A percentile compares a stretch with the other conserved stretches of the same genome.
Evolutionary conservation across 1,284 basidiomycete genomes (phyloP).

Genomic region (Entoloma clypeatum): DNA sequence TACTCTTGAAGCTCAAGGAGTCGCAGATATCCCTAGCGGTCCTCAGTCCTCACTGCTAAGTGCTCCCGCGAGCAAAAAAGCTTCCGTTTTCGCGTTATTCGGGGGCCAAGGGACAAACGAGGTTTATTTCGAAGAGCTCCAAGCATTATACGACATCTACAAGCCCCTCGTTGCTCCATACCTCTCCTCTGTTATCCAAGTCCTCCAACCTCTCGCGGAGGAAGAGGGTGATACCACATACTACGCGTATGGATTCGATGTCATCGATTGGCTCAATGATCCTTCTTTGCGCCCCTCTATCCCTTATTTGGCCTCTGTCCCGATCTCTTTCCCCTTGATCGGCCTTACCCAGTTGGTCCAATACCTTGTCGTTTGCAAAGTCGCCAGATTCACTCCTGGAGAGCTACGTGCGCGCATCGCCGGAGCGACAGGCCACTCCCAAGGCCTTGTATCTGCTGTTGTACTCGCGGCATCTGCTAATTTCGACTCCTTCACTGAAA

Average conservation of each 20-base stretch:
- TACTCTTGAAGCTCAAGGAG: conserved; percentile 60
- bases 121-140: conserved; percentile 96
- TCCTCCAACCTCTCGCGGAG: conserved; percentile 74
- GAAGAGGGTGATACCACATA: conserved; percentile 58
- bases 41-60: conserved; percentile 74
- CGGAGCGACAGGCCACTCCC: conserved; percentile 95
- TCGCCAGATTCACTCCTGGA: conserved; percentile 73
- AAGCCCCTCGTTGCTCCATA: conserved; percentile 78
- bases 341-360: conserved; percentile 94
- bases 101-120: conserved; percentile 99
- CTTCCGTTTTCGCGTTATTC: conserved; percentile 90
- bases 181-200: conserved; percentile 63
- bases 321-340: conserved; percentile 94
- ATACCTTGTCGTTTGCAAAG: conserved; percentile 80
- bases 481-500: conserved; percentile 70
- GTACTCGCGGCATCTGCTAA: conserved; percentile 79
- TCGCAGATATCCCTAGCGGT: conserved; percentile 58
- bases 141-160: conserved; percentile 89
- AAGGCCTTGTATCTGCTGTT: conserved; percentile 92
- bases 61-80: conserved; percentile 65
- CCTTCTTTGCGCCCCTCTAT: conserved; percentile 68
- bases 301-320: conserved; percentile 90
- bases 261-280: conserved; percentile 82
- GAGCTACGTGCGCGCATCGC: conserved; percentile 75
- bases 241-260: conserved; percentile 82